These are phyloP conservation scores for Mycena chlorophos DNA, from an alignment of 768 basidiomycete species.

Conservation along the genomic window DNA sequence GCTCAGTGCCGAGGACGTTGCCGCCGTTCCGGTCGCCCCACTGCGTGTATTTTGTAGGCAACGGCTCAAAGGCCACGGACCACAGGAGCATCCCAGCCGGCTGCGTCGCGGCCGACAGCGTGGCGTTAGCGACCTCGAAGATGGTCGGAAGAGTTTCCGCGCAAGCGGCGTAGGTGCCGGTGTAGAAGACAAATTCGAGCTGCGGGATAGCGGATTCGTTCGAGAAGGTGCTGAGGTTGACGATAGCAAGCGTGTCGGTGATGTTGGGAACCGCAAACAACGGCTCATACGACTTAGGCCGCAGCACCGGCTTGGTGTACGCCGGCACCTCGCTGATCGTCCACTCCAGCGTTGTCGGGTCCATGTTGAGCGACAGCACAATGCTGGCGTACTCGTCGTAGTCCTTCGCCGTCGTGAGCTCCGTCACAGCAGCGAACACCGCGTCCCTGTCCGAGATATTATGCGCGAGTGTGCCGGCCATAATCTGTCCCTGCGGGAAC, in stretches of 20 bases:
- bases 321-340: not conserved
- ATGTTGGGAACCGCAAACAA: not conserved
- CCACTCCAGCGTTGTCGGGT: not conserved
- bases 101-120: not conserved
- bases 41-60: not conserved
- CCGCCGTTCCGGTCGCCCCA: not conserved
- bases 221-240: not conserved
- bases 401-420: not conserved
- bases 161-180: not conserved
- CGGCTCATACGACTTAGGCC: not conserved
- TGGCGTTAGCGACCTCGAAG: not conserved
- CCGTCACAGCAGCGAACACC: not conserved
- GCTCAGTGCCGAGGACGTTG: not conserved
- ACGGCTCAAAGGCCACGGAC: not conserved
- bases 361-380: not conserved
- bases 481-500: not conserved
- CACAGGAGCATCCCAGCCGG: not conserved
- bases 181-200: not conserved
- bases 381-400: slow-evolving; percentile 1
- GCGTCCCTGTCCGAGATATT: not conserved
- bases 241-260: not conserved
- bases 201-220: not conserved
- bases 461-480: not conserved
- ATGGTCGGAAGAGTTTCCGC: not conserved
- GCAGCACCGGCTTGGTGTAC: not conserved